These are phyloP conservation scores for Erigeron canadensis DNA, from an alignment of 129 eudicot genomes.

Conservation along the genomic window DNA sequence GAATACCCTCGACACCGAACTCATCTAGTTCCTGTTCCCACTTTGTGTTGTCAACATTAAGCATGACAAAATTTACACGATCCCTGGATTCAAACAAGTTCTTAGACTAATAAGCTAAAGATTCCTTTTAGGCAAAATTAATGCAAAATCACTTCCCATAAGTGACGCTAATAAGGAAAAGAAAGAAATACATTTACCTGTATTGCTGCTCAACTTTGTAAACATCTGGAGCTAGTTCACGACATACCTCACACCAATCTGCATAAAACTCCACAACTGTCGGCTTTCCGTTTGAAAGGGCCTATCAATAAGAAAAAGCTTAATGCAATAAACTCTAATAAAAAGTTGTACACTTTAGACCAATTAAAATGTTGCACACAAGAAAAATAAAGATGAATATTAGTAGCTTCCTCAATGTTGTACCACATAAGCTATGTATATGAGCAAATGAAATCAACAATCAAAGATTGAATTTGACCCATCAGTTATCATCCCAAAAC, in stretches of 20 bases:
- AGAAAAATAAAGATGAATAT: no score
- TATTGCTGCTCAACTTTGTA: constrained; percentile 94
- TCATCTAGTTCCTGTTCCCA: constrained; percentile 99
- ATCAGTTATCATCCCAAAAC: no score
- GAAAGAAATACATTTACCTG: constrained; percentile 46
- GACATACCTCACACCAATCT: constrained; percentile 99
- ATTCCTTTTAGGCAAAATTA: background rate
- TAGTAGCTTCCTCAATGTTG: no score
- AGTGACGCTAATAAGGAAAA: background rate
- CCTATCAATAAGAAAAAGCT: constrained; percentile 42
- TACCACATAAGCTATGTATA: no score
- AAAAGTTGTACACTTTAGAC: background rate
- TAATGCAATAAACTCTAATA: constrained; percentile 4
- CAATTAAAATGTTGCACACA: background rate
- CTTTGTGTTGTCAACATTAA: constrained; percentile 96
- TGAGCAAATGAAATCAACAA: no score
- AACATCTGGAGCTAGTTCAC: constrained; percentile 97
- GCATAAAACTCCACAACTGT: constrained; percentile 99
- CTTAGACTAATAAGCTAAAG: background rate
- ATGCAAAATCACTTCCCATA: background rate
- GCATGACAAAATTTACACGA: constrained; percentile 90
- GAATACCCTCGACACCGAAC: constrained; percentile 97
- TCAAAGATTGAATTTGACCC: no score
- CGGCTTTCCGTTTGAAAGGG: constrained; percentile 91
- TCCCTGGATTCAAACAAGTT: constrained; percentile 45